Base-by-base conservation (phyloP, 371 early-diverging fungal species). In the Catenaria anguillulae region DNA sequence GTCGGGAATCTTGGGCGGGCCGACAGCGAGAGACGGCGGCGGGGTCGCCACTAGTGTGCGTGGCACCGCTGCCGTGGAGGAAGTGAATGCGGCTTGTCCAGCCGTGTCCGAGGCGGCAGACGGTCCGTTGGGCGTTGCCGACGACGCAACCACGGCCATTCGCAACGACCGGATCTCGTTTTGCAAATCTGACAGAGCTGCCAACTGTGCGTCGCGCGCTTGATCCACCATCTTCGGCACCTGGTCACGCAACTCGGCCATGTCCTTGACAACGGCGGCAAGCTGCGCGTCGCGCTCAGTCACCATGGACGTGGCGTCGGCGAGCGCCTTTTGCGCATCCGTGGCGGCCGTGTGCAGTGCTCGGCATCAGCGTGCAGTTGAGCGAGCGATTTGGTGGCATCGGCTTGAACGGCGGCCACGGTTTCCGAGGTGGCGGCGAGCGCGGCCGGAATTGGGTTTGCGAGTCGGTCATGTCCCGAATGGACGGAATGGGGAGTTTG, bases 151-250 rank as follows among this genome's bases (percentile, higher is more conserved):
- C 40, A 71, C 64, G 6, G 70, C 64, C 54, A 65, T 63, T 34
- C 69, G 69, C 33, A 71, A 45, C 33, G 62, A 63, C 17, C 52
- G 60, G 10, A 71, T 68, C 2, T 67, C 69, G n/a, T 60, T 35
- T 50, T 69, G 65, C 29, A 66, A 36, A 37, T 67, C 69, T 15
- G 54, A 31, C 23, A 65, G 62, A 64, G 66, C 68, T 37, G 62
- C 45, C 8, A 64, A 35, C 60, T 67, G 68, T 35, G 65, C 31
- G 29, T 50, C 52, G 52, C 52, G 55, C 21, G 34, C 55, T 8
- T 4, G 21, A 5, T 8, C 34, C 26, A 55, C 34, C 55, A 33
- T 4, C 8, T 4, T 13, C 26, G 33, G 55, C 26, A 34, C 55
- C 55, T 55, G 19, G 34, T 21, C 34, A 34, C 55, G 55, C 55